Evolutionary conservation across 352 stramenopile genomes (phyloP).

Genomic region (Globisporangium sylvaticum): DNA sequence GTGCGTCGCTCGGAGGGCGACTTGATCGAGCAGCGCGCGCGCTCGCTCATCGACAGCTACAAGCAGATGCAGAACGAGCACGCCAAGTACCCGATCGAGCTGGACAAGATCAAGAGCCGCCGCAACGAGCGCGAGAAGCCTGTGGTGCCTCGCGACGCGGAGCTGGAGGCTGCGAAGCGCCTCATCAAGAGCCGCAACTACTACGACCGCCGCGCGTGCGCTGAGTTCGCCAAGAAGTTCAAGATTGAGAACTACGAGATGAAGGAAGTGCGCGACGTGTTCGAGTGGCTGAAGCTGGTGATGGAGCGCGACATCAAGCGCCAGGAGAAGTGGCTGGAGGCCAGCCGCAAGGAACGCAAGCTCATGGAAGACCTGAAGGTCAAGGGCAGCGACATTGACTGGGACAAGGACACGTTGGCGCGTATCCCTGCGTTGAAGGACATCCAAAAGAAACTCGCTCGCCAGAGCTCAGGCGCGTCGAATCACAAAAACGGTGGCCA

Average conservation of each 20-base stretch:
- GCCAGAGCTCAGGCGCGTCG: slow-evolving; percentile 32
- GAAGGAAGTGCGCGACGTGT: slow-evolving; percentile 83
- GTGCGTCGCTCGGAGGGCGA: slow-evolving; percentile 76
- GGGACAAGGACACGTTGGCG: slow-evolving; percentile 80
- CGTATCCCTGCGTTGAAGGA: slow-evolving; percentile 84
- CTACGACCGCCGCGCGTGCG: slow-evolving; percentile 82
- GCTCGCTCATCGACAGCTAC: slow-evolving; percentile 81
- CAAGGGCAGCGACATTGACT: slow-evolving; percentile 85
- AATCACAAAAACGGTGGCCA: slow-evolving; percentile 31
- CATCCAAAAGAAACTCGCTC: slow-evolving; percentile 77
- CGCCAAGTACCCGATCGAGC: slow-evolving; percentile 77
- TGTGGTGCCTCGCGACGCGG: slow-evolving; percentile 57
- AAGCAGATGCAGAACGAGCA: slow-evolving; percentile 87
- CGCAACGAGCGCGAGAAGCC: slow-evolving; percentile 72
- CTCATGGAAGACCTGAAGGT: slow-evolving; percentile 76
- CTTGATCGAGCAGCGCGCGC: slow-evolving; percentile 82
- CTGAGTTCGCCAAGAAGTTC: slow-evolving; percentile 80
- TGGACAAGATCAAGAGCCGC: slow-evolving; percentile 79
- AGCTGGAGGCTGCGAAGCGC: slow-evolving; percentile 72
- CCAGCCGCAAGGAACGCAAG: slow-evolving; percentile 84
- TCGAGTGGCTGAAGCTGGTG: slow-evolving; percentile 77
- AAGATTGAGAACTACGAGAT: slow-evolving; percentile 67
- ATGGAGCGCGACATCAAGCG: slow-evolving; percentile 82
- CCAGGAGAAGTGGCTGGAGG: slow-evolving; percentile 82
- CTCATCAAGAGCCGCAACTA: slow-evolving; percentile 87